Evolutionary conservation across 441 rosid species (phyloP), one percentile per base, ranked within the genome.

Genomic region (Populus trichocarpa): DNA sequence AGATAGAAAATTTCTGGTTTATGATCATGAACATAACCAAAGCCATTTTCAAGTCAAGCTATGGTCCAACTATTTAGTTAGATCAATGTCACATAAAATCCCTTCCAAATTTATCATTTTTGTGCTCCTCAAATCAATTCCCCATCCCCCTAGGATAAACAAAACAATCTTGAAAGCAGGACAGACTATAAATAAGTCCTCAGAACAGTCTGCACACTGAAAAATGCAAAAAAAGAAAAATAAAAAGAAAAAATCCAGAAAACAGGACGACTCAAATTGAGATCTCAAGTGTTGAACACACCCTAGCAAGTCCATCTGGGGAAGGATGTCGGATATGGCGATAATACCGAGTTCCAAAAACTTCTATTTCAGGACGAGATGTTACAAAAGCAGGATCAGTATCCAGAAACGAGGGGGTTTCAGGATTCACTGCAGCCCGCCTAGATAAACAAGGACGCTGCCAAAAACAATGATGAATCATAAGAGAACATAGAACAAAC

Each of bases 301-400:
- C 99, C 98, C 93, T 93, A 77, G 93, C 92, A 64, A 90, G 83
- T 75, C 91, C 97, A 79, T 90, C 98, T 8, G 98, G 93, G 40
- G 93, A 90, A 79, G 96, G 89, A 84, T 87, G 90, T 42, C 90
- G 90, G 75, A 84, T 79, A 81, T 88, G 95, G 25, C 91, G 86
- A 81, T 82, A 87, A 76, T 83, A 87, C 77, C 97, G 85, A 67
- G 85, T 77, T 61, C 88, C 88, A 73, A 88, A 81, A 40, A 81
- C 68, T 4, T 88, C 89, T 16, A 81, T 78, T 75, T 84, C 89
- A 25, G 85, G 79, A 32, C 78, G 86, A 22, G 91, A 72, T 13
- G 84, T 10, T 72, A 75, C 73, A 75, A 83, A 83, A 69, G 74
- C 77, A 28, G 83, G 80, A 33, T 81, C 92, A n/a, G 84, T 73